Conservation (phyloP, 2,329 filamentous ascomycete genomes). For the Colletotrichum tamarilloi region DNA sequence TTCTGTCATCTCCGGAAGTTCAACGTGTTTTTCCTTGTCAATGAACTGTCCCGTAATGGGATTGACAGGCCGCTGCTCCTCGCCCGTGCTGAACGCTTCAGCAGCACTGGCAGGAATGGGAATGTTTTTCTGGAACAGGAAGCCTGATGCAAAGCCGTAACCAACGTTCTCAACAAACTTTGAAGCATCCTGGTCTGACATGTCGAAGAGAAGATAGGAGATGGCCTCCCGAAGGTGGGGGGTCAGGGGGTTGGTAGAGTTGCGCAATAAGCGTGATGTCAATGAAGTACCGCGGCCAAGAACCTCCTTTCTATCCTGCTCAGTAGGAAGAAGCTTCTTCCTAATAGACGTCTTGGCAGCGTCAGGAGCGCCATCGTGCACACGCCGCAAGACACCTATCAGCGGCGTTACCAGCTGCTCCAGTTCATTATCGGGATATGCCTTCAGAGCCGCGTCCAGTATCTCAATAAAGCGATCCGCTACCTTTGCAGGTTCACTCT, state of each 20-base stretch:
- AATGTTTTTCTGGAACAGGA: slow-evolving; percentile 86
- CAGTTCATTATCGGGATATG: slow-evolving; percentile 75
- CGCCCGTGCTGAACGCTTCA: slow-evolving; percentile 56
- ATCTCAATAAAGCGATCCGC: slow-evolving; percentile 76
- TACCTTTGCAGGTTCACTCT: slow-evolving; percentile 67
- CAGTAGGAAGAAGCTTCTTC: slow-evolving; percentile 76
- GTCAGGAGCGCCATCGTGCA: slow-evolving; percentile 77
- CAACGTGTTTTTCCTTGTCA: slow-evolving; percentile 71
- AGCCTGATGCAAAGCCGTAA: slow-evolving; percentile 93
- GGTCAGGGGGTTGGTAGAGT: slow-evolving; percentile 79
- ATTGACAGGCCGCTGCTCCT: slow-evolving; percentile 67
- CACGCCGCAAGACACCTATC: slow-evolving; percentile 75
- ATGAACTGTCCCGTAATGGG: slow-evolving; percentile 88
- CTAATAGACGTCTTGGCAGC: slow-evolving; percentile 72
- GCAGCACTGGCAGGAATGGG: slow-evolving; percentile 76
- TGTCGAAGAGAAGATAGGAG: slow-evolving; percentile 84
- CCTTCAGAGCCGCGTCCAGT: slow-evolving; percentile 72
- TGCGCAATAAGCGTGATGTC: slow-evolving; percentile 79
- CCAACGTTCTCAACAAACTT: slow-evolving; percentile 92
- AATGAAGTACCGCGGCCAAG: slow-evolving; percentile 82
- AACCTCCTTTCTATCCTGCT: slow-evolving; percentile 79
- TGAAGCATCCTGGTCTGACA: slow-evolving; percentile 83
- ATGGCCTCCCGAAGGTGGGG: slow-evolving; percentile 80
- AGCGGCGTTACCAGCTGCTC: slow-evolving; percentile 79
- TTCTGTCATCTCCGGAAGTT: slow-evolving; percentile 81